Base-by-base conservation (phyloP, 805 yeast species). In the Candida montana region DNA sequence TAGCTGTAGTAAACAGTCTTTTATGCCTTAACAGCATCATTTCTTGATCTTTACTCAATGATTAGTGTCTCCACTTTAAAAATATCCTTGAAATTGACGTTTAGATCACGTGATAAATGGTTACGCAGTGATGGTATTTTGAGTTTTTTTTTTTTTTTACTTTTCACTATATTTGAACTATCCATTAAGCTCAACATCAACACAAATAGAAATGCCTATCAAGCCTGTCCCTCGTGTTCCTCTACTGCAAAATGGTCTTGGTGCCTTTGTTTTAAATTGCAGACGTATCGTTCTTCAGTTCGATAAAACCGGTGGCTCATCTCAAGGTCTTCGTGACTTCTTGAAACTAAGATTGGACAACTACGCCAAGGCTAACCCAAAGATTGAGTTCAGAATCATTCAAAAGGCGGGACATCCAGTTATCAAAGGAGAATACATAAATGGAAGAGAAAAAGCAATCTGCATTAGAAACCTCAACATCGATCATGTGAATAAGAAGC, bases 231-330 rank as follows among this genome's bases (percentile, higher is more conserved):
- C 74, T 24, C 79, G 72, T 52, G 61, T 70, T 1, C 76, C 93
- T 13, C 62, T 72, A 32, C 77, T 85, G 20, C 76, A 87, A 50
- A 85, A 86, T 53, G 95, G 95, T 39, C 67, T 83, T 17, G 88
- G 89, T 3, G 78, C 90, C 0, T 85, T 74, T 57, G 72, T 85
- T 7, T 67, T 70, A 19, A 88, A 90, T 45, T 89, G 98, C 67
- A 78, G 75, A 53, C 78, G 75, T 56, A 73, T 93, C 39, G 73
- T 82, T 1, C 61, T 93, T 35, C 83, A 85, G 46, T 93, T 81
- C 66, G 89, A 96, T 68, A 89, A 93, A 71, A 83, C 95, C 82
- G 98, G 97, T 33, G 98, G 97, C 18, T 83, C 95, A 3, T 90
- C 98, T 1, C 71, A 72, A 39, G 97, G 97, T 4, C 75, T 89